phyloP scores from a whole-genome alignment of 345 rosid genomes.

The Eutrema japonicum region DNA sequence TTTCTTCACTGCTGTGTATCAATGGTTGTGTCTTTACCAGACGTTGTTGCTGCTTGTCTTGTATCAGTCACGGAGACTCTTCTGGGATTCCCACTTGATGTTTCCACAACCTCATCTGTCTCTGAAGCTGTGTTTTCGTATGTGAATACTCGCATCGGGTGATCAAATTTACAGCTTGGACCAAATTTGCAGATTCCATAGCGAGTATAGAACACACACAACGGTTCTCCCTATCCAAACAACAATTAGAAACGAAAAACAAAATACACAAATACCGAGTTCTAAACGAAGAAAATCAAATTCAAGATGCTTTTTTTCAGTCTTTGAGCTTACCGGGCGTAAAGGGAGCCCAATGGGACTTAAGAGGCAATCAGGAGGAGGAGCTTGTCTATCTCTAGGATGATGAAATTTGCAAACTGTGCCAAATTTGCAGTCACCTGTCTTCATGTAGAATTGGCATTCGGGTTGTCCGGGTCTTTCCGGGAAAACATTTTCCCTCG shows the following conservation, averaged over 20 bases:
- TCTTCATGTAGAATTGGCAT: conserved; percentile 97
- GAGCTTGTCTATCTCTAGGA: conserved; percentile 91
- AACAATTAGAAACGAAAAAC: not conserved
- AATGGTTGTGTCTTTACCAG: conserved; percentile 67
- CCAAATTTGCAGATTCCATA: conserved; percentile 99
- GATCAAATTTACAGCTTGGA: conserved; percentile 98
- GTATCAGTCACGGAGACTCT: conserved; percentile 73
- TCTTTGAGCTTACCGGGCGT: conserved; percentile 41
- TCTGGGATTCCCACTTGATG: conserved; percentile 63
- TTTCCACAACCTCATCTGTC: conserved; percentile 73
- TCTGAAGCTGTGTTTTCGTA: conserved; percentile 60
- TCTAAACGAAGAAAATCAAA: not conserved
- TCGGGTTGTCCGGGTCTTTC: conserved; percentile 98
- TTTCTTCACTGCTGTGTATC: conserved; percentile 61
- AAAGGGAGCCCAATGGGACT: too few species aligned
- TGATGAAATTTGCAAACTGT: conserved; percentile 95
- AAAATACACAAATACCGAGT: not conserved
- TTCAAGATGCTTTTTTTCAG: not conserved
- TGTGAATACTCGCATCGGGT: conserved; percentile 85
- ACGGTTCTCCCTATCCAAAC: conserved; percentile 76
- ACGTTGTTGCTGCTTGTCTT: conserved; percentile 65
- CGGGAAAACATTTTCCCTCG: conserved; percentile 85
- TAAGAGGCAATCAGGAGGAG: too few species aligned
- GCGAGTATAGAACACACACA: conserved; percentile 91
- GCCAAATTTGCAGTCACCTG: conserved; percentile 98